phyloP scores from a whole-genome alignment of 148 eudicot genomes.

The Rhododendron henanense region DNA sequence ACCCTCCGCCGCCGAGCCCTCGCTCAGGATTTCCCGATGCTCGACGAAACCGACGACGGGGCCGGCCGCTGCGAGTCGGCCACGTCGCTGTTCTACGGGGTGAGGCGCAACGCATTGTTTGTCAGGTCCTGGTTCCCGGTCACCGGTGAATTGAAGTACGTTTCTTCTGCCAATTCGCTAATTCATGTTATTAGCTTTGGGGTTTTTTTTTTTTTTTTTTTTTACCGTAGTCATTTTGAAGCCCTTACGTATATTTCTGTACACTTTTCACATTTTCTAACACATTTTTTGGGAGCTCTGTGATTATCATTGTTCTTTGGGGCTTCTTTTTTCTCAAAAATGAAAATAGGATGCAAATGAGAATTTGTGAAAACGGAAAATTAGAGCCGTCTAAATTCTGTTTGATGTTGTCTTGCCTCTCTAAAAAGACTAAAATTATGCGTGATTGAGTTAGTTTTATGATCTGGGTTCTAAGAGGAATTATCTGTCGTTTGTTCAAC shows the following conservation, averaged over 20 bases:
- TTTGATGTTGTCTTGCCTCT: neutral
- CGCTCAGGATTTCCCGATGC: constrained; percentile 60
- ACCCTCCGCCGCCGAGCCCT: constrained; percentile 65
- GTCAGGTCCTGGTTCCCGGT: constrained; percentile 74
- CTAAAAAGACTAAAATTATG: neutral
- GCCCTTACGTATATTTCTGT: neutral
- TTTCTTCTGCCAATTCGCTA: neutral
- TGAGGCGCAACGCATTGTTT: constrained; percentile 58
- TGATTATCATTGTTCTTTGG: neutral
- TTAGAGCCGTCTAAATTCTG: neutral
- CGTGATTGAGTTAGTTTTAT: neutral
- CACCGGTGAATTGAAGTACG: constrained; percentile 46
- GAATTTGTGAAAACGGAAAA: neutral
- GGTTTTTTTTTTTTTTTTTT: neutral
- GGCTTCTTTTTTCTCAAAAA: too few relatives aligned
- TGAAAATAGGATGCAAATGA: neutral
- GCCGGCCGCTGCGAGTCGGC: constrained; percentile 25
- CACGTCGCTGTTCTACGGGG: constrained; percentile 52
- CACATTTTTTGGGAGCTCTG: neutral
- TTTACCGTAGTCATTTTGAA: neutral
- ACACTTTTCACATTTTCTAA: neutral
- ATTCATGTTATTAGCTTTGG: neutral
- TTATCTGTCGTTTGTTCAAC: neutral
- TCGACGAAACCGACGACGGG: constrained; percentile 12
- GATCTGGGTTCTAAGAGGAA: neutral